Base-by-base conservation (phyloP, 257 asterid genomes). In the Fraxinus excelsior region DNA sequence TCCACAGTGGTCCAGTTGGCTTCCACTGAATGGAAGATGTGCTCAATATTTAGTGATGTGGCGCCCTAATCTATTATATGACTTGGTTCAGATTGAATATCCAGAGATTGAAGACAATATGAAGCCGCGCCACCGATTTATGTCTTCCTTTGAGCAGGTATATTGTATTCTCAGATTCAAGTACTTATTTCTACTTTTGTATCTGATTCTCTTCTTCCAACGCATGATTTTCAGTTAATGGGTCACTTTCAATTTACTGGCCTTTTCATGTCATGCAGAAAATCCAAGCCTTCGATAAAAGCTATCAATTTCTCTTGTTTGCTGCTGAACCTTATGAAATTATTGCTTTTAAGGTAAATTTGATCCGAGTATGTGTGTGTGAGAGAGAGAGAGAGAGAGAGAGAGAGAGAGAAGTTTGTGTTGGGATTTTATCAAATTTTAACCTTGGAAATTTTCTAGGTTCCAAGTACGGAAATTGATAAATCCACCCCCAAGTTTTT, bases 141-240 rank as follows among this genome's bases (percentile, higher is more conserved):
- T 96, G 99, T 96, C 99, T 70, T 91, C 99, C 31, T 96, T 89
- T 81, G 99, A 96, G 88, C 99, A 94, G 97, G 99, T 94, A 76
- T 60, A 60, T 58, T 60, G 28, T 14, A 38, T 72, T 42, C 58
- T 10, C 14, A 69, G 58, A 28, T 2, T 51, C 25, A 0, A 35
- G 21, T 73, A 16, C 26, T 35, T 12, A 7, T 74, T 12, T 68
- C 25, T 21, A 26, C 10, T 18, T 71, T 60, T 26, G 10, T 77
- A 10, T 64, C 40, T 74, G 74, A 65, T 71, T 62, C 68, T 60
- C 28, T 26, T 74, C 18, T 42, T 46, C 74, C 29, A 16, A 74
- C 28, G 10, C 38, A 32, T 62, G 9, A 44, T 74, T 64, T 23
- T 21, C 67, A 60, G 67, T 23, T 19, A 46, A 40, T 40, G 56